Evolutionary conservation across 1,284 basidiomycete genomes (phyloP).

Genomic region (Ceratobasidium sp.): DNA sequence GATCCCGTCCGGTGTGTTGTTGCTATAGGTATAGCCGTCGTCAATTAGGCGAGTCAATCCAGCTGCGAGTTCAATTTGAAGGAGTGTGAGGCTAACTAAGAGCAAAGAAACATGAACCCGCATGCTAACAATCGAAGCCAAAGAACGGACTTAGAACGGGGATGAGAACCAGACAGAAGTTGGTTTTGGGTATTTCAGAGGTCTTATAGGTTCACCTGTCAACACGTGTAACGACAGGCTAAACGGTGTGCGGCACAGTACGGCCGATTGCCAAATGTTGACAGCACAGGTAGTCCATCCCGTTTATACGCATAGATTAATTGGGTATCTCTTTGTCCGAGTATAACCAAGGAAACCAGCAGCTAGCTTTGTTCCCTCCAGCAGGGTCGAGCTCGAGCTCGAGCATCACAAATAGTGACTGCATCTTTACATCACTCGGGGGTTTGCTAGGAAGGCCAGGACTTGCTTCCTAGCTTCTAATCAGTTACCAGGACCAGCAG

Average conservation of each 20-base stretch:
- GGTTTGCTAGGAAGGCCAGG: no score
- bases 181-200: neutral
- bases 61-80: neutral
- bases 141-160: neutral
- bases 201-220: neutral
- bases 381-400: neutral
- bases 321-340: constrained; percentile 8
- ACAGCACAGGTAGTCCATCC: neutral
- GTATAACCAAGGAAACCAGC: neutral
- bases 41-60: neutral
- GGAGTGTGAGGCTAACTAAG: neutral
- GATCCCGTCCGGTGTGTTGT: constrained; percentile 8
- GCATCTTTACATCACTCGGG: no score
- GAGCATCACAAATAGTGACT: no score
- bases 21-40: neutral
- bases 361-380: constrained; percentile 6
- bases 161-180: neutral
- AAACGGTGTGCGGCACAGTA: neutral
- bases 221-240: neutral
- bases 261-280: neutral
- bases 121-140: no score
- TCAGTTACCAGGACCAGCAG: no score
- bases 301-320: neutral
- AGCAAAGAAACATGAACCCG: neutral
- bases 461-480: no score